Conservation (phyloP, 768 basidiomycete species). For the Kwoniella dejecticola region DNA sequence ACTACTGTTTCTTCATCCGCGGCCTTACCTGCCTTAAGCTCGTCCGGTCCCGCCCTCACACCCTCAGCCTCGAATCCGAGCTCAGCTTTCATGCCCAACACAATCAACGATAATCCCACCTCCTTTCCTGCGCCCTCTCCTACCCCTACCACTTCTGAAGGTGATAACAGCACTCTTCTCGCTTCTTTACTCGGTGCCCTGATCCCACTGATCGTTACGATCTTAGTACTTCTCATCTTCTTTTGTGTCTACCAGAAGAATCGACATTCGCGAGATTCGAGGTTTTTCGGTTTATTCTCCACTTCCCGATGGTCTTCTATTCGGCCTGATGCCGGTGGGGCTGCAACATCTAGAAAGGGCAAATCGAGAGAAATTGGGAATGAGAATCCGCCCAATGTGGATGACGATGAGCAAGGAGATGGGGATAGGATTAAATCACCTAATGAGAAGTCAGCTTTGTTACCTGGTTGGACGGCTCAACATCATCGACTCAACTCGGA, state of each 20-base stretch:
- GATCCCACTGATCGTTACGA: conserved; percentile 2
- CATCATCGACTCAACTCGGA: conserved; percentile 20
- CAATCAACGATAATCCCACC: background rate
- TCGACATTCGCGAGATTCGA: conserved; percentile 12
- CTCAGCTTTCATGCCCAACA: background rate
- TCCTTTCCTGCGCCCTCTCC: background rate
- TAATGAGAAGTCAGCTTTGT: conserved; percentile 24
- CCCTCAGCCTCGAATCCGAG: too few relatives aligned
- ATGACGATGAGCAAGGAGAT: background rate
- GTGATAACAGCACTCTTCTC: background rate
- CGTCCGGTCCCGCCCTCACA: too few relatives aligned
- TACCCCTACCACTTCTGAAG: background rate
- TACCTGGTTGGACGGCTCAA: conserved; percentile 25
- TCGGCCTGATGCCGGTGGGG: background rate
- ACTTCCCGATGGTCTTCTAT: background rate
- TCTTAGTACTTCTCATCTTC: conserved; percentile 13
- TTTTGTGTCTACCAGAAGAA: conserved; percentile 13
- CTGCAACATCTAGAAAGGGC: background rate
- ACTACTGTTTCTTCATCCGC: too few relatives aligned
- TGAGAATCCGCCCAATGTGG: too few relatives aligned
- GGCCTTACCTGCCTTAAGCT: too few relatives aligned
- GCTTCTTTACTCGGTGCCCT: conserved; percentile 10
- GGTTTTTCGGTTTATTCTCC: conserved; percentile 3
- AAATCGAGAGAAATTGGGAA: background rate
- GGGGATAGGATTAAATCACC: conserved; percentile 6